These are phyloP conservation scores for Amylocarpus encephaloides DNA, from an alignment of 2,329 filamentous ascomycete genomes.

Conservation along the genomic window DNA sequence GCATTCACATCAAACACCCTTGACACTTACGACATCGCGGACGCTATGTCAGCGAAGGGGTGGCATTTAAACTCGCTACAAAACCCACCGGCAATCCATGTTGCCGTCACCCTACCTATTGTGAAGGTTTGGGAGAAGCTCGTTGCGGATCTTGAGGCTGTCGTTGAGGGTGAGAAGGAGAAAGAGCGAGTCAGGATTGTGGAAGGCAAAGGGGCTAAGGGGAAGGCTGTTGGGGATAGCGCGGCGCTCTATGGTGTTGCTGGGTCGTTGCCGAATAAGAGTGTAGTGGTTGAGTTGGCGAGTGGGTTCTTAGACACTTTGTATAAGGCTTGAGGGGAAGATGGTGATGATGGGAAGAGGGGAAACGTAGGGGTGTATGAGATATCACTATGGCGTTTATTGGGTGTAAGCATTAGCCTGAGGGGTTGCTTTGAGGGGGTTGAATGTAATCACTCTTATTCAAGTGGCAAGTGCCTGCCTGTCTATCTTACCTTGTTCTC, in stretches of 20 bases:
- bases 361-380: too few relatives aligned
- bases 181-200: constrained; percentile 68
- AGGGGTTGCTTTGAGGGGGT: too few relatives aligned
- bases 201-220: constrained; percentile 60
- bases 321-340: constrained; percentile 66
- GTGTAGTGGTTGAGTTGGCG: constrained; percentile 83
- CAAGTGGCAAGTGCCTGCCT: too few relatives aligned
- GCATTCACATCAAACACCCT: constrained; percentile 80
- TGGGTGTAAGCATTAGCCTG: too few relatives aligned
- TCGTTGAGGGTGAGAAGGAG: constrained; percentile 68
- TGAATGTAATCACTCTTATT: too few relatives aligned
- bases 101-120: constrained; percentile 87
- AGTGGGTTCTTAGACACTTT: constrained; percentile 86
- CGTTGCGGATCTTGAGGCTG: constrained; percentile 62
- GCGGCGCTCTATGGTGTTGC: constrained; percentile 92
- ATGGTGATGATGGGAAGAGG: constrained; percentile 19
- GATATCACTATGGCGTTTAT: too few relatives aligned
- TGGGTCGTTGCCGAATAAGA: constrained; percentile 91
- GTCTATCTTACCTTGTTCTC: too few relatives aligned
- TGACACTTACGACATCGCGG: constrained; percentile 90
- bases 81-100: constrained; percentile 83
- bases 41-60: constrained; percentile 74
- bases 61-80: constrained; percentile 97
- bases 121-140: constrained; percentile 75
- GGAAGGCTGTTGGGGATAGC: constrained; percentile 67